Percentiles rank a stretch among this genome's conserved stretches.
These are phyloP conservation scores for Capsicum baccatum DNA, from an alignment of 257 asterid genomes.

Conservation along the genomic window DNA sequence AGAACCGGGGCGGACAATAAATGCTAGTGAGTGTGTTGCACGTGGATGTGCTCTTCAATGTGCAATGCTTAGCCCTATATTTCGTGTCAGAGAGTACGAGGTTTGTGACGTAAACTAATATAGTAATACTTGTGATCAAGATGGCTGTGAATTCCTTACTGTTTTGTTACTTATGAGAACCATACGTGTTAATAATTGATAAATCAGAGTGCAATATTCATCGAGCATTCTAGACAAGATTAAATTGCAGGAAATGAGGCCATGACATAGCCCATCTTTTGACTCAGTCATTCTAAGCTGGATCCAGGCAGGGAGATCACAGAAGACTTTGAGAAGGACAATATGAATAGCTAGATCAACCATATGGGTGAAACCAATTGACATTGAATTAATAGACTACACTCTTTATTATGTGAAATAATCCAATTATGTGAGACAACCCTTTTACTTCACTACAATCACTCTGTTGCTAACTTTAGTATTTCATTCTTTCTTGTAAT, in stretches of 20 bases:
- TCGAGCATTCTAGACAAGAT: slow-evolving; percentile 2
- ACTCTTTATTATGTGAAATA: neutral
- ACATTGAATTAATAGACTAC: neutral
- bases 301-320: neutral
- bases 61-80: slow-evolving; percentile 93
- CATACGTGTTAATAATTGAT: neutral
- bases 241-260: neutral
- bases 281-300: neutral
- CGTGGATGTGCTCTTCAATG: slow-evolving; percentile 96
- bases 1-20: slow-evolving; percentile 82
- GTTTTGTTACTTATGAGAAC: neutral
- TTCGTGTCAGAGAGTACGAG: slow-evolving; percentile 90
- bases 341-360: slow-evolving; percentile 3
- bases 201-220: slow-evolving; percentile 15
- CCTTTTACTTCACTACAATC: neutral
- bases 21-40: slow-evolving; percentile 98
- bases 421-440: neutral
- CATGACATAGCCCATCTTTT: neutral
- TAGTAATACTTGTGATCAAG: slow-evolving; percentile 12
- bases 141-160: neutral
- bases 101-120: slow-evolving; percentile 49
- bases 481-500: neutral
- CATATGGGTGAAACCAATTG: neutral
- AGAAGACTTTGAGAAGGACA: neutral
- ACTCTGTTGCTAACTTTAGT: neutral